Percentiles rank a stretch among this genome's conserved stretches.
These are phyloP conservation scores for Gillenia trifoliata DNA, from an alignment of 306 rosid species.

Conservation along the genomic window DNA sequence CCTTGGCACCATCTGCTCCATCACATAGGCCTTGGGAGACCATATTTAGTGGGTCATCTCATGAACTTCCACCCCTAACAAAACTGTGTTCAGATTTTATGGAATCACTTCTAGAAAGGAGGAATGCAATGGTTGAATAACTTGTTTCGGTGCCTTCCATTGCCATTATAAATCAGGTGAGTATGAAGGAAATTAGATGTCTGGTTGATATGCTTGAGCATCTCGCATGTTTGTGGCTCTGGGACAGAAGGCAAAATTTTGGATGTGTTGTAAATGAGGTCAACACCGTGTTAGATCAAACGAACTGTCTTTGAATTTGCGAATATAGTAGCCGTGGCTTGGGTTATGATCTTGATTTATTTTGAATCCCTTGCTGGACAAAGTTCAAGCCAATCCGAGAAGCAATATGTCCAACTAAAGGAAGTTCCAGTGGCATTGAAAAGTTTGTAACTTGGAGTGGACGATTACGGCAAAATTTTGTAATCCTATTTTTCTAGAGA, in stretches of 20 bases:
- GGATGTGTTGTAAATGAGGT: neutral
- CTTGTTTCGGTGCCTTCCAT: neutral
- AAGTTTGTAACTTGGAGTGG: constrained; percentile 8
- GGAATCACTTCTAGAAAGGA: constrained; percentile 71
- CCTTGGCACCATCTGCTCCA: constrained; percentile 40
- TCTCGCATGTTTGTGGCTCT: neutral
- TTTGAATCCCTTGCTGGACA: neutral
- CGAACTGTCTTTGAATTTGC: neutral
- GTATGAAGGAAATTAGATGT: neutral
- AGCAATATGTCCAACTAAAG: neutral
- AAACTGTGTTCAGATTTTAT: constrained; percentile 71
- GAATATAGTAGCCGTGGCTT: neutral
- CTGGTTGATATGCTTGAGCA: neutral
- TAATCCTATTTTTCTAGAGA: neutral
- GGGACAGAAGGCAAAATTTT: neutral
- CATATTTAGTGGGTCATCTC: constrained; percentile 71
- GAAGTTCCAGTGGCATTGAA: neutral
- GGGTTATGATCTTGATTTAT: neutral
- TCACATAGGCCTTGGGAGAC: constrained; percentile 90
- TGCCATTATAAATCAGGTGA: neutral
- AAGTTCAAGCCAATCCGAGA: neutral
- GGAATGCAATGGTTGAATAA: constrained; percentile 46
- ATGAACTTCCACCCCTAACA: constrained; percentile 74
- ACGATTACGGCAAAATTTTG: neutral
- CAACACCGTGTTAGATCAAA: neutral